These are phyloP conservation scores for Graphilbum sp. DNA, from an alignment of 2,329 filamentous ascomycete genomes.

Conservation along the genomic window DNA sequence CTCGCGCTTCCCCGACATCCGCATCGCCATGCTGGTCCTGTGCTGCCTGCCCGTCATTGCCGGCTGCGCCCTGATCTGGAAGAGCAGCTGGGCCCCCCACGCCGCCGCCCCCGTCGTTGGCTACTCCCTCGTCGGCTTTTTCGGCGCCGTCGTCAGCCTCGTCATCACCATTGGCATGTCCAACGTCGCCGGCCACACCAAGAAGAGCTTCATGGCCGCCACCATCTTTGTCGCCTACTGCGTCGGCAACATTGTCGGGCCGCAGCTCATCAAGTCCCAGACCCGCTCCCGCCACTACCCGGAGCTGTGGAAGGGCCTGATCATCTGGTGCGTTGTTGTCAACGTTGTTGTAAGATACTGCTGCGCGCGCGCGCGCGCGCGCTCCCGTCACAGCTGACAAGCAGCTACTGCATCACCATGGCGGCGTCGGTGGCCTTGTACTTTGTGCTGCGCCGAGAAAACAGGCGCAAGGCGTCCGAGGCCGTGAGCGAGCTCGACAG, in stretches of 20 bases:
- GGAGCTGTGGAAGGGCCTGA: conserved; percentile 52
- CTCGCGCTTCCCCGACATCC: conserved; percentile 41
- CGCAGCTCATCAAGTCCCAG: conserved; percentile 52
- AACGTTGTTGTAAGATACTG: too few relatives aligned
- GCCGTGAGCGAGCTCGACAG: conserved; percentile 42
- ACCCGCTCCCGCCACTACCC: conserved; percentile 53
- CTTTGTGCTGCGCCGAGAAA: conserved; percentile 40
- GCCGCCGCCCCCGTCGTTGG: conserved; percentile 51
- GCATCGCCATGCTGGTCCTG: conserved; percentile 45
- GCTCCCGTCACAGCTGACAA: too few relatives aligned
- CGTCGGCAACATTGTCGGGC: conserved; percentile 60
- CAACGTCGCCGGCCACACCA: conserved; percentile 61
- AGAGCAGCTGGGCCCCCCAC: conserved; percentile 43
- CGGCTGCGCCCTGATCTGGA: conserved; percentile 62
- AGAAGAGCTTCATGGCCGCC: conserved; percentile 62
- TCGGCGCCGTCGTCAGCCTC: conserved; percentile 51
- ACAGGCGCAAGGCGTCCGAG: conserved; percentile 30
- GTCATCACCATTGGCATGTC: conserved; percentile 36
- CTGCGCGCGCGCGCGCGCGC: too few relatives aligned
- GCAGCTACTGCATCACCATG: conserved; percentile 53
- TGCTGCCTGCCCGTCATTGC: conserved; percentile 61
- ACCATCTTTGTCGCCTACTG: conserved; percentile 63
- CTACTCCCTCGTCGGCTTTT: conserved; percentile 58
- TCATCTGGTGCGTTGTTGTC: conserved; percentile 29
- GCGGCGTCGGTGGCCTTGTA: conserved; percentile 38